Evolutionary conservation across 768 basidiomycete genomes (phyloP), one percentile per base, ranked within the genome.

Genomic region (Lactarius pseudohatsudake): DNA sequence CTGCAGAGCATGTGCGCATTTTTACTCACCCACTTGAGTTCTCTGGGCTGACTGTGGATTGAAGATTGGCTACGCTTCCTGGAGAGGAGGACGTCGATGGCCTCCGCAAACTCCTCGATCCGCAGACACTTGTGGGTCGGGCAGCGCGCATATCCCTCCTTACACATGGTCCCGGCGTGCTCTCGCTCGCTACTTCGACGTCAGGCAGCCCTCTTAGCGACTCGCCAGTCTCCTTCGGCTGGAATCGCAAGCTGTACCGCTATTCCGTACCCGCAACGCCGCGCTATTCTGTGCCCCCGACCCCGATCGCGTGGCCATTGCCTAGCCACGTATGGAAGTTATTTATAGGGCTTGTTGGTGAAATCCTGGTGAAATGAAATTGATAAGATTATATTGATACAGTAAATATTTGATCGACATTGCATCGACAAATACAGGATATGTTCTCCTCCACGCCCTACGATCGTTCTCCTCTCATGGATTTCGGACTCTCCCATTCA

Each of bases 1-100:
- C 72, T 77, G 32, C 73, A 78, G 67, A 77, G 76, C 72, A 74
- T 77, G 77, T 77, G 45, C 66, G 76, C 32, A 8, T 32, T 32
- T 32, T 32, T 32, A 32, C 28, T 9, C 2, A 9, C n/a, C 26
- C 22, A 13, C 16, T 26, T 26, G 26, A n/a, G 26, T 26, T 9
- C 16, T 9, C 6, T 41, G 38, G 26, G 53, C 30, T 66, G 30
- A 57, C 20, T 22, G 30, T 30, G n/a, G 9, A 9, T 22, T 58
- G 1, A 57, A 77, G 75, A 45, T 59, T 76, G 18, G 76, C 75
- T 30, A 78, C 76, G 15, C 67, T 77, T 26, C 76, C 76, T 2
- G 77, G 75, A 18, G 73, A 76, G 54, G 77, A 77, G 59, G 75
- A 75, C 59, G 41, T 73, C 16, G 75, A 72, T n/a, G 76, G 74